Base-by-base conservation (phyloP, 208 protist species). In the Lotmaria passim region DNA sequence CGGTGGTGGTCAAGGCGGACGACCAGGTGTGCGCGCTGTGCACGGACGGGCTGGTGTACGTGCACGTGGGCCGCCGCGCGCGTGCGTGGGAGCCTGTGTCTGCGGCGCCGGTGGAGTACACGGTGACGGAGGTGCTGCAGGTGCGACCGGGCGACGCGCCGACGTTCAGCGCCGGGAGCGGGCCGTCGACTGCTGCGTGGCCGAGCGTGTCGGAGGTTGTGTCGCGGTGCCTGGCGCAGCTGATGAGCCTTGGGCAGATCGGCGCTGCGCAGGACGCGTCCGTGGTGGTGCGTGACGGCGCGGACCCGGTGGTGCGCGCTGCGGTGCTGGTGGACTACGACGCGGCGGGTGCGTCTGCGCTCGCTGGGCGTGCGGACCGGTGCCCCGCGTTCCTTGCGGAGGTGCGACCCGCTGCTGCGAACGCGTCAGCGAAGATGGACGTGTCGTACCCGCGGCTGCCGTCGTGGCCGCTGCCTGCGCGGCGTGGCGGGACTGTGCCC, bases 371-470 rank as follows among this genome's bases (percentile, higher is more conserved):
- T 8, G 41, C 2, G 12, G 57, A 34, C 26, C 24, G 6, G 41
- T 62, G 57, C 57, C 24, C 57, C 15, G 57, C 39, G 26, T 62
- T 62, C 21, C 19, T 62, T 3, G 28, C 36, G 21, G 57, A 62
- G 57, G 26, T 62, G 57, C 57, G 57, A 3, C 57, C 57, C 3
- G 47, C 7, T 52, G 47, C 19, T 31, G 19, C 43, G 43, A 21
- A 17, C 43, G 43, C 19, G 14, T 7, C 51, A 17, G 51, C 30
- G 51, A 56, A 17, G 51, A 56, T 56, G 51, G 30, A 56, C 30
- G 30, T 62, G 17, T 41, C 57, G 41, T 62, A 33, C 34, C 57
- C 57, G 34, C 56, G 56, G n/a, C 26, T 72, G 53, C 66, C 66
- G 34, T 30, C 34, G 33, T 72, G 56, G 66, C 66, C 66, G 11